phyloP scores from a whole-genome alignment of 2,329 filamentous ascomycete species.

The Sporothrix euskadiensis region DNA sequence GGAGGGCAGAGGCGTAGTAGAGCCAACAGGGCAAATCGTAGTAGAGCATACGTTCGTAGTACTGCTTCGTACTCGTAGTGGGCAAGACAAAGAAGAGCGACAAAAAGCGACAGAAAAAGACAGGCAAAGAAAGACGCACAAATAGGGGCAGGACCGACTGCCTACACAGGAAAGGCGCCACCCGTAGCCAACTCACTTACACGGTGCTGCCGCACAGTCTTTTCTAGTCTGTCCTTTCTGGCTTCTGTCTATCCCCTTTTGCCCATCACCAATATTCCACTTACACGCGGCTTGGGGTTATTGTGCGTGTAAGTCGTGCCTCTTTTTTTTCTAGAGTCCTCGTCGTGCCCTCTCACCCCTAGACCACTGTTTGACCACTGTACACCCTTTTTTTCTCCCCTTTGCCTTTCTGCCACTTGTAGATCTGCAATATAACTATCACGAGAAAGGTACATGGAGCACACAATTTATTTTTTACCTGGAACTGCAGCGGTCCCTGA shows the following conservation, averaged over 20 bases:
- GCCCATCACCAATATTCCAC: slow-evolving; percentile 5
- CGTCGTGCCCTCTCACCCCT: slow-evolving; percentile 8
- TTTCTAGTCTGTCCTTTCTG: background rate
- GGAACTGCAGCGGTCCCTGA: background rate
- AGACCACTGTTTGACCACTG: background rate
- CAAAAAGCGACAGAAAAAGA: background rate
- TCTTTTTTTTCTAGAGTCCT: slow-evolving; percentile 18
- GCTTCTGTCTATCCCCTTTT: background rate
- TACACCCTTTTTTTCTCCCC: background rate
- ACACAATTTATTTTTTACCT: background rate
- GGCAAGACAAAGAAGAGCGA: background rate
- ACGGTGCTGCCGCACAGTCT: background rate
- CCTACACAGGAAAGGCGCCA: background rate
- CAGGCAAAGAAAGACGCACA: background rate
- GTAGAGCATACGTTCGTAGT: background rate
- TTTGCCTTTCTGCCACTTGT: background rate
- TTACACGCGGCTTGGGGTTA: slow-evolving; percentile 9
- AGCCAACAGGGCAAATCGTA: background rate
- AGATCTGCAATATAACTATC: slow-evolving; percentile 16
- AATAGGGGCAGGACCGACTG: background rate
- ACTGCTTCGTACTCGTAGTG: background rate
- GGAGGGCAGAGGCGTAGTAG: background rate
- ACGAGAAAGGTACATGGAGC: slow-evolving; percentile 19
- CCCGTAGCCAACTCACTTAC: background rate
- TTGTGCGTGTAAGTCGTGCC: background rate